Percentiles rank a stretch among this genome's conserved stretches.
Conservation (phyloP, 805 yeast genomes). For the Metschnikowia dekortorum region DNA sequence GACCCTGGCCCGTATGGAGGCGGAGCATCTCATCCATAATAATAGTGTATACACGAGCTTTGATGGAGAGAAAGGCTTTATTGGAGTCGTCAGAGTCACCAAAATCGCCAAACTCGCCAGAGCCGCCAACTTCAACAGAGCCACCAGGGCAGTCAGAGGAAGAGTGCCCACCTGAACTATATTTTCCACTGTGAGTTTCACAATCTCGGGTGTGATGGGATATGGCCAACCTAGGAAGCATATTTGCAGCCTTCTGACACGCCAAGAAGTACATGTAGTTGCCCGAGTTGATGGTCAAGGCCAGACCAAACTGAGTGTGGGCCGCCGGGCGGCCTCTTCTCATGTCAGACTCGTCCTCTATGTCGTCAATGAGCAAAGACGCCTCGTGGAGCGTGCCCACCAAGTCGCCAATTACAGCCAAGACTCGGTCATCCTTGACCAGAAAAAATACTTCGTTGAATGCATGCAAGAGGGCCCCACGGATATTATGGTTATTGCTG, state of each 20-base stretch:
- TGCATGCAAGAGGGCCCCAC: conserved; percentile 28
- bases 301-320: conserved; percentile 70
- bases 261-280: conserved; percentile 79
- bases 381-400: conserved; percentile 34
- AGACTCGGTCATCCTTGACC: conserved; percentile 20
- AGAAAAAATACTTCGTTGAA: conserved; percentile 32
- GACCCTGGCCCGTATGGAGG: conserved; percentile 85
- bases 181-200: no score
- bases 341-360: conserved; percentile 70
- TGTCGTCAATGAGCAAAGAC: conserved; percentile 64
- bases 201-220: neutral
- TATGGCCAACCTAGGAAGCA: neutral
- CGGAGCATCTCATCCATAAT: conserved; percentile 72
- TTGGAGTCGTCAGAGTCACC: neutral
- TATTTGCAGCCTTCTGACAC: conserved; percentile 41
- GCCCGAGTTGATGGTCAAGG: conserved; percentile 78
- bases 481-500: conserved; percentile 28
- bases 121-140: no score
- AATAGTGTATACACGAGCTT: conserved; percentile 25
- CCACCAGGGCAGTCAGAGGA: no score
- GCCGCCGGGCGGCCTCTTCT: conserved; percentile 80
- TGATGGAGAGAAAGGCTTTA: neutral
- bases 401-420: conserved; percentile 25
- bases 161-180: no score
- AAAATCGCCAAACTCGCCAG: no score